phyloP scores from a whole-genome alignment of 2,329 filamentous ascomycete species.

The Ophiostoma australiae region DNA sequence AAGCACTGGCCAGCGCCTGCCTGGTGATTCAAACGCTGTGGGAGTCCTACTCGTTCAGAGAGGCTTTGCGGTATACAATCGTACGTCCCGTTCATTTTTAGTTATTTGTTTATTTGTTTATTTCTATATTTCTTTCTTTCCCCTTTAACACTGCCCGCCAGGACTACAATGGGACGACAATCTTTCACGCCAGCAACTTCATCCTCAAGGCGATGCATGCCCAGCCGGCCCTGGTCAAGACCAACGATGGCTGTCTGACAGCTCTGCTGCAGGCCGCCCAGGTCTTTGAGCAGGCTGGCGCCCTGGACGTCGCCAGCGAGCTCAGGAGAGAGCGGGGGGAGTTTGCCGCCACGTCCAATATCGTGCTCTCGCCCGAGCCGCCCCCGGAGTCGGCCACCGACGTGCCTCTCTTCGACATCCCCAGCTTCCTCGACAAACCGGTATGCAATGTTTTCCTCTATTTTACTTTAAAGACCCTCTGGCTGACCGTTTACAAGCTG shows the following conservation, averaged over 20 bases:
- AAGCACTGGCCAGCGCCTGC: neutral
- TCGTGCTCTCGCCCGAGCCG: neutral
- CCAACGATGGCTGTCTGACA: neutral
- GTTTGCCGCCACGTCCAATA: neutral
- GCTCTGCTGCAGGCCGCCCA: neutral
- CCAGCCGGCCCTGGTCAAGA: neutral
- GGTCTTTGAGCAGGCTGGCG: neutral
- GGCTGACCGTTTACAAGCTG: neutral
- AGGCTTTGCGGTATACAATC: neutral
- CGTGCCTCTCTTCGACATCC: neutral
- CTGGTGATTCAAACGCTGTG: neutral
- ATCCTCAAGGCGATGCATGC: neutral
- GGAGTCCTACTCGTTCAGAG: neutral
- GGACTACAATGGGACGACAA: neutral
- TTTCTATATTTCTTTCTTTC: no score
- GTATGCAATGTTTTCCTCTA: neutral
- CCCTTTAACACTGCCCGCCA: neutral
- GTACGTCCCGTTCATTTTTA: neutral
- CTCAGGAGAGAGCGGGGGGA: neutral
- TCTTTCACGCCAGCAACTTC: neutral
- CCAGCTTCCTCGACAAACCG: neutral
- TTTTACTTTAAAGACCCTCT: neutral
- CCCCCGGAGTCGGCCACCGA: neutral
- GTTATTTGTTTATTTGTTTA: no score
- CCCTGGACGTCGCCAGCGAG: neutral